Conservation (phyloP, 2,329 filamentous ascomycete species). For the Zasmidium citrigriseum region DNA sequence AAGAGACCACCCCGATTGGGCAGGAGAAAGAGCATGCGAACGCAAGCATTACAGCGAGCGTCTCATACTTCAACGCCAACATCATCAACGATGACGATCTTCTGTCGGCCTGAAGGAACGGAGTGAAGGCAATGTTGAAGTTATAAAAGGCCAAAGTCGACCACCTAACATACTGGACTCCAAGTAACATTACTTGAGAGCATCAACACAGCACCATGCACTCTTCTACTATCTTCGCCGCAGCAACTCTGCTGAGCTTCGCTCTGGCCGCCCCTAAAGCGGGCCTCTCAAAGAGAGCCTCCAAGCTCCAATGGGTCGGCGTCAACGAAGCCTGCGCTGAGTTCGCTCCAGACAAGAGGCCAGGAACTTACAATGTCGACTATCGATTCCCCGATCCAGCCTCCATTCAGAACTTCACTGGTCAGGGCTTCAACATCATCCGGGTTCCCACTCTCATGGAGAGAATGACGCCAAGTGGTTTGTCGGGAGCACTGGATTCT, state of each 20-base stretch:
- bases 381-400: not conserved
- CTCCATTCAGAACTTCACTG: not conserved
- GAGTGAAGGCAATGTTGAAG: not conserved
- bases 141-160: not conserved
- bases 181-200: not conserved
- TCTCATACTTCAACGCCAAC: not conserved
- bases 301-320: constrained; percentile 40
- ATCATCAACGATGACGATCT: not conserved
- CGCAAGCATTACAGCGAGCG: too few relatives aligned
- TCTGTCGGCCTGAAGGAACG: not conserved
- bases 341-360: constrained; percentile 57
- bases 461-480: not conserved
- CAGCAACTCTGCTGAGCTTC: not conserved
- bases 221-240: not conserved
- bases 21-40: not conserved
- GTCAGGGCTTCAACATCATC: constrained; percentile 1
- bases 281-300: not conserved
- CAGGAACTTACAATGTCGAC: constrained; percentile 44
- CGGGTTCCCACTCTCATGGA: not conserved
- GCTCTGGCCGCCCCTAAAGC: not conserved
- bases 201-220: not conserved
- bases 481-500: not conserved
- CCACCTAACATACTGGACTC: not conserved
- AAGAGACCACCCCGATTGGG: not conserved
- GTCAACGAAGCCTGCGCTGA: constrained; percentile 63